These are phyloP conservation scores for Exophiala phaeomuriformis DNA, from an alignment of 2,329 filamentous ascomycete species.

Conservation along the genomic window DNA sequence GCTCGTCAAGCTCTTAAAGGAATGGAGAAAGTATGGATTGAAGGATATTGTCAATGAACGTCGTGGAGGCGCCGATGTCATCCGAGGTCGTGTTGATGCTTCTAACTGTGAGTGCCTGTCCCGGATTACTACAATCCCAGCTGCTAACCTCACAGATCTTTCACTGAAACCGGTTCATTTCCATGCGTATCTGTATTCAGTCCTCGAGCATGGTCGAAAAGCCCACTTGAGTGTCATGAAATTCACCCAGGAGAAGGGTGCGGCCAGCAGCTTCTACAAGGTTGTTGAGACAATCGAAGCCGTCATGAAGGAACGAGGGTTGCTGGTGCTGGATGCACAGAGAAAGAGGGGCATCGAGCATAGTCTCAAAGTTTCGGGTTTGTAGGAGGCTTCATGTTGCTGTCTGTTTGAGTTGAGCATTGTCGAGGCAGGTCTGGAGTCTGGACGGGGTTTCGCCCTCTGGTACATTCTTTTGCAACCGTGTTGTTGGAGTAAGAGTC, in stretches of 20 bases:
- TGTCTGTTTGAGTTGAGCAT: slow-evolving; percentile 2
- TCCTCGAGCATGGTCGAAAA: slow-evolving; percentile 75
- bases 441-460: too few relatives aligned
- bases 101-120: slow-evolving; percentile 62
- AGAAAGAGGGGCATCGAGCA: slow-evolving; percentile 62
- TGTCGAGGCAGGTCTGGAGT: background rate
- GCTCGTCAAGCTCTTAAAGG: slow-evolving; percentile 63
- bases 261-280: slow-evolving; percentile 78
- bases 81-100: slow-evolving; percentile 58
- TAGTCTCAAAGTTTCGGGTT: slow-evolving; percentile 24
- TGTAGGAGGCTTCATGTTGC: slow-evolving; percentile 7
- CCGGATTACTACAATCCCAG: background rate
- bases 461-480: too few relatives aligned
- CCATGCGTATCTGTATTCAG: slow-evolving; percentile 77
- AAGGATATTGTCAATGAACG: slow-evolving; percentile 72
- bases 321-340: slow-evolving; percentile 61
- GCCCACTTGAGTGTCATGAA: slow-evolving; percentile 71
- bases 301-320: slow-evolving; percentile 56
- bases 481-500: too few relatives aligned
- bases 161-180: slow-evolving; percentile 83
- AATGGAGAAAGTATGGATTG: slow-evolving; percentile 79
- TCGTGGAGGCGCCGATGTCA: slow-evolving; percentile 66
- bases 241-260: slow-evolving; percentile 85
- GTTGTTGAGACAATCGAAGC: slow-evolving; percentile 70
- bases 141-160: slow-evolving; percentile 50